A percentile compares a stretch with the other conserved stretches of the same genome.
Conservation (phyloP, 768 basidiomycete genomes). For the Macrocybe gigantea region DNA sequence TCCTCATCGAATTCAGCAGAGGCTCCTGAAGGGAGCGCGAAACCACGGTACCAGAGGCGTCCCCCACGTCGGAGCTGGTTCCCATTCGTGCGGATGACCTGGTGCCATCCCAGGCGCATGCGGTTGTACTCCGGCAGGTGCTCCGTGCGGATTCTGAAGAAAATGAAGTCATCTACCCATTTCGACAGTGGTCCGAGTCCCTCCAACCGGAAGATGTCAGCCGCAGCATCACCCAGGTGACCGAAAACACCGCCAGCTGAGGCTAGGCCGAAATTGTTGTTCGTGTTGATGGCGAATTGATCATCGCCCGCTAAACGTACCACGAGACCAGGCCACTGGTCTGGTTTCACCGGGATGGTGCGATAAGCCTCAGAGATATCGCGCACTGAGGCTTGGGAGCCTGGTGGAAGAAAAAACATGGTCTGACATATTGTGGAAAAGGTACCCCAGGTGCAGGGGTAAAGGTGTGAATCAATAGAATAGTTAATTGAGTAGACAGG, state of each 20-base stretch:
- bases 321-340: constrained; percentile 30
- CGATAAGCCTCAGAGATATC: constrained; percentile 31
- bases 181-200: constrained; percentile 14
- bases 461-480: constrained; percentile 15
- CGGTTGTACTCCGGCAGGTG: too few relatives aligned
- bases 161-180: constrained; percentile 17
- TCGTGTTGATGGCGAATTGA: constrained; percentile 18
- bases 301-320: constrained; percentile 13
- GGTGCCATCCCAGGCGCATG: too few relatives aligned
- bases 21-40: too few relatives aligned
- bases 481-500: constrained; percentile 15
- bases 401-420: constrained; percentile 3
- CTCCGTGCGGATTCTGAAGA: too few relatives aligned
- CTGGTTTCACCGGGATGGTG: constrained; percentile 19
- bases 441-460: constrained; percentile 26
- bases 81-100: too few relatives aligned
- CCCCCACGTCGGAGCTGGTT: too few relatives aligned
- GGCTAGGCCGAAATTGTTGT: constrained; percentile 14
- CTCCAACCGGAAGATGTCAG: constrained; percentile 5
- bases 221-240: constrained; percentile 4
- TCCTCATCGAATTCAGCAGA: too few relatives aligned
- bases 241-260: constrained; percentile 16
- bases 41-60: too few relatives aligned
- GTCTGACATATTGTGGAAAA: constrained; percentile 3
- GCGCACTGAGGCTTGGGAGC: constrained; percentile 3